Percentiles rank a stretch among this genome's conserved stretches.
Evolutionary conservation across 306 rosid genomes (phyloP).

Genomic region (Senna siamea): DNA sequence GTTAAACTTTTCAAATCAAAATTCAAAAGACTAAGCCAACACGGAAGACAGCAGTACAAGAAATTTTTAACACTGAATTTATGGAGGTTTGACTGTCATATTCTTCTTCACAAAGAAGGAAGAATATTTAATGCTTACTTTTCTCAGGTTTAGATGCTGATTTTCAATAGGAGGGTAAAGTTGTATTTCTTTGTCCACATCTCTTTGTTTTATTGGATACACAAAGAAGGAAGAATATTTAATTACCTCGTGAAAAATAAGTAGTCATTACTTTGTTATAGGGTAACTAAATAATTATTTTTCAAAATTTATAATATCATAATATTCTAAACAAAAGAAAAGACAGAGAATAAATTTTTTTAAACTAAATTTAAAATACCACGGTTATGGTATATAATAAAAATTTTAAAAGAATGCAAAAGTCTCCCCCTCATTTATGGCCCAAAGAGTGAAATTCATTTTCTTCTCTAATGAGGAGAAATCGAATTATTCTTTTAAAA

Average conservation of each 20-base stretch:
- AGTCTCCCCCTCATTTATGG: too few relatives aligned
- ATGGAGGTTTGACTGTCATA: constrained; percentile 20
- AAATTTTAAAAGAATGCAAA: too few relatives aligned
- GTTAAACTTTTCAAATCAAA: too few relatives aligned
- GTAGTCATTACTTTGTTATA: not conserved
- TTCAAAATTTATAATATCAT: too few relatives aligned
- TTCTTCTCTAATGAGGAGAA: not conserved
- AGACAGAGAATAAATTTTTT: too few relatives aligned
- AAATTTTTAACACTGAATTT: constrained; percentile 1
- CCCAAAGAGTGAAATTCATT: too few relatives aligned
- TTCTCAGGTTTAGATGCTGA: not conserved
- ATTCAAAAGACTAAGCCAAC: too few relatives aligned
- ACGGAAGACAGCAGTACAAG: not conserved
- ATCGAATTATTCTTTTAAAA: too few relatives aligned
- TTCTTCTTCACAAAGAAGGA: not conserved
- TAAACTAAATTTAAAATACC: not conserved
- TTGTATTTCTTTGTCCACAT: not conserved
- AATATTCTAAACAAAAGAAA: not conserved
- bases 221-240: too few relatives aligned
- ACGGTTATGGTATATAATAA: too few relatives aligned
- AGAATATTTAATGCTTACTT: constrained; percentile 2
- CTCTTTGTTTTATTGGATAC: too few relatives aligned
- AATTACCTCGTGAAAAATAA: not conserved
- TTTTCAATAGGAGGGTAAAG: not conserved
- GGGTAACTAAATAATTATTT: too few relatives aligned